Conservation (phyloP, 2,329 filamentous ascomycete species). For the Seiridium unicorne region DNA sequence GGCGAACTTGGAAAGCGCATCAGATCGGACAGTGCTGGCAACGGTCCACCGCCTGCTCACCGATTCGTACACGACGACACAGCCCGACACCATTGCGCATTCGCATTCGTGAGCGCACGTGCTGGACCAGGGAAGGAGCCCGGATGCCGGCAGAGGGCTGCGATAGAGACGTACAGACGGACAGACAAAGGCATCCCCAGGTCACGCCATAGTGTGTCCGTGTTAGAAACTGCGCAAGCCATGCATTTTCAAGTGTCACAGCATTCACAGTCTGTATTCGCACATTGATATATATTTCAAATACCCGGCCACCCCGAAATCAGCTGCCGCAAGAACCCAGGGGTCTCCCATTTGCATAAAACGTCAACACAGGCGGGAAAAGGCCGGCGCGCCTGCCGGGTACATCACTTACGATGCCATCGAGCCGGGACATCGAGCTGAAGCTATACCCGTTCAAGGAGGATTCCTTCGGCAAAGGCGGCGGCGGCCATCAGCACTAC, state of each 20-base stretch:
- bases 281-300: background rate
- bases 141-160: too few relatives aligned
- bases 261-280: background rate
- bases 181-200: background rate
- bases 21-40: too few relatives aligned
- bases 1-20: too few relatives aligned
- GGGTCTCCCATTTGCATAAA: too few relatives aligned
- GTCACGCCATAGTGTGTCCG: background rate
- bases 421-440: conserved; percentile 6
- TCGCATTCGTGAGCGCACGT: too few relatives aligned
- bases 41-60: too few relatives aligned
- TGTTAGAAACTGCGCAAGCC: background rate
- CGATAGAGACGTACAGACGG: background rate
- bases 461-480: conserved; percentile 1
- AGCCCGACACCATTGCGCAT: too few relatives aligned
- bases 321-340: too few relatives aligned
- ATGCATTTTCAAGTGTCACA: background rate
- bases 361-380: background rate
- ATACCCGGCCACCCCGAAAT: too few relatives aligned
- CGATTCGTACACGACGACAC: too few relatives aligned
- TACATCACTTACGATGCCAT: background rate
- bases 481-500: background rate
- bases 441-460: conserved; percentile 6
- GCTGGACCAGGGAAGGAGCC: too few relatives aligned
- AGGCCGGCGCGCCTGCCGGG: background rate